These are phyloP conservation scores for Phytophthora megakarya DNA, from an alignment of 352 stramenopile genomes.

Conservation along the genomic window DNA sequence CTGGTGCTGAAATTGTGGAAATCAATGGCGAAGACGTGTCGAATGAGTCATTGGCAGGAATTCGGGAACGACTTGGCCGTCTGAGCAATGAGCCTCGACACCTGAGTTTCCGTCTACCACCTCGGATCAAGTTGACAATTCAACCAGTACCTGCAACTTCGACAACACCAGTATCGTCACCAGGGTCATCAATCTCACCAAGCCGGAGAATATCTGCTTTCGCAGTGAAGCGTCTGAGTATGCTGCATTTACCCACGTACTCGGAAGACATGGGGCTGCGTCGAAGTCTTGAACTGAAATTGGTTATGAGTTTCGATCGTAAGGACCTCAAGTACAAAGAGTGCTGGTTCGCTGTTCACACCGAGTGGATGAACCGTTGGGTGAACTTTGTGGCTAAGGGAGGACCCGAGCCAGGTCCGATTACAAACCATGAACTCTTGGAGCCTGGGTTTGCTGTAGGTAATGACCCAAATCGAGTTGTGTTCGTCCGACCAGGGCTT, in stretches of 20 bases:
- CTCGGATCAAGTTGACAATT: constrained; percentile 13
- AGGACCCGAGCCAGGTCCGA: constrained; percentile 53
- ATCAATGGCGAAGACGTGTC: constrained; percentile 74
- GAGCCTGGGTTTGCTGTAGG: constrained; percentile 23
- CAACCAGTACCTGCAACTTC: not conserved
- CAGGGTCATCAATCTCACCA: not conserved
- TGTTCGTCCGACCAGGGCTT: constrained; percentile 48
- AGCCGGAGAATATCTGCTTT: constrained; percentile 22
- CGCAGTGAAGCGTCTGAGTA: constrained; percentile 21
- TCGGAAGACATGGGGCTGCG: constrained; percentile 57
- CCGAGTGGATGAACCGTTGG: constrained; percentile 73
- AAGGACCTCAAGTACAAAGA: constrained; percentile 63
- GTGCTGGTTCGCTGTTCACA: constrained; percentile 73
- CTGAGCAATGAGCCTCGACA: constrained; percentile 35
- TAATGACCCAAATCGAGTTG: constrained; percentile 41
- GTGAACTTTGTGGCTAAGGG: constrained; percentile 51
- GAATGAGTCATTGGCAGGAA: constrained; percentile 40
- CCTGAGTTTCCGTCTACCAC: constrained; percentile 54
- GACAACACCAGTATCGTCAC: not conserved
- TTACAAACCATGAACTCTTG: constrained; percentile 64
- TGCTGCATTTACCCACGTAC: constrained; percentile 28
- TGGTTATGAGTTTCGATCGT: constrained; percentile 62
- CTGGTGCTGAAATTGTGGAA: constrained; percentile 54
- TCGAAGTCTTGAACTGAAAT: constrained; percentile 58
- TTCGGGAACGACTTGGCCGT: constrained; percentile 47